A percentile compares a stretch with the other conserved stretches of the same genome.
Evolutionary conservation across 805 yeast genomes (phyloP).

Genomic region (Lipomyces mesembrius): DNA sequence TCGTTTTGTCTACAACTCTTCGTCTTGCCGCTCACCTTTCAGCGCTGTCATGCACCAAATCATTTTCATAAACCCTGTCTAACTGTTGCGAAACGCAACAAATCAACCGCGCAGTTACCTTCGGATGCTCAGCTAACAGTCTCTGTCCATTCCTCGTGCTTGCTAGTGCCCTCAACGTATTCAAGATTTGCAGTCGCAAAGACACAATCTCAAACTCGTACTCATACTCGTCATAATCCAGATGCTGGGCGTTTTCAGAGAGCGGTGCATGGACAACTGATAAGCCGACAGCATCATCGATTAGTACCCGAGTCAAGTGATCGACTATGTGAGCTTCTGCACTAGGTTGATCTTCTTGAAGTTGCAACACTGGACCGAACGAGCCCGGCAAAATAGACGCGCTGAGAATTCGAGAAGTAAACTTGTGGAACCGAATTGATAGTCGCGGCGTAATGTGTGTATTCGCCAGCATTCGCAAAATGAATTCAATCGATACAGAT

Average conservation of each 20-base stretch:
- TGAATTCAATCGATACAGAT: slow-evolving; percentile 20
- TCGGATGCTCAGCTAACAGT: slow-evolving; percentile 1
- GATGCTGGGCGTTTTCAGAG: slow-evolving; percentile 4
- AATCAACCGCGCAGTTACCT: slow-evolving; percentile 13
- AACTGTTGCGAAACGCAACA: slow-evolving; percentile 18
- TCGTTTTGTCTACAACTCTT: not conserved
- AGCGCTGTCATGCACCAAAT: not conserved
- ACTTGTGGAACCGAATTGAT: slow-evolving; percentile 1
- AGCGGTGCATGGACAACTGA: not conserved
- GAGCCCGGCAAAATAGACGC: not conserved
- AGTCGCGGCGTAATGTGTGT: slow-evolving; percentile 6
- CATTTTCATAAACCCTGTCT: slow-evolving; percentile 14
- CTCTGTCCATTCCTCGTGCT: slow-evolving; percentile 16
- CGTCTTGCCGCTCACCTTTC: not conserved
- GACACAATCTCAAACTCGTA: not conserved
- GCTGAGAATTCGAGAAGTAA: not conserved
- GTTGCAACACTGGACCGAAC: slow-evolving; percentile 9
- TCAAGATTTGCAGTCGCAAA: not conserved
- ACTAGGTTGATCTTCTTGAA: not conserved
- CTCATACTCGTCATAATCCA: slow-evolving; percentile 5
- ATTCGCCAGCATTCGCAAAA: slow-evolving; percentile 15
- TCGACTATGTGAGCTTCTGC: slow-evolving; percentile 6
- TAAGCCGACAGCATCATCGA: not conserved
- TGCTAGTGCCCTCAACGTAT: not conserved
- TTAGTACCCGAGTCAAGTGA: not conserved